These are phyloP conservation scores for Bonia amplexicaulis DNA, from an alignment of 176 grass and related monocot species.

Conservation along the genomic window DNA sequence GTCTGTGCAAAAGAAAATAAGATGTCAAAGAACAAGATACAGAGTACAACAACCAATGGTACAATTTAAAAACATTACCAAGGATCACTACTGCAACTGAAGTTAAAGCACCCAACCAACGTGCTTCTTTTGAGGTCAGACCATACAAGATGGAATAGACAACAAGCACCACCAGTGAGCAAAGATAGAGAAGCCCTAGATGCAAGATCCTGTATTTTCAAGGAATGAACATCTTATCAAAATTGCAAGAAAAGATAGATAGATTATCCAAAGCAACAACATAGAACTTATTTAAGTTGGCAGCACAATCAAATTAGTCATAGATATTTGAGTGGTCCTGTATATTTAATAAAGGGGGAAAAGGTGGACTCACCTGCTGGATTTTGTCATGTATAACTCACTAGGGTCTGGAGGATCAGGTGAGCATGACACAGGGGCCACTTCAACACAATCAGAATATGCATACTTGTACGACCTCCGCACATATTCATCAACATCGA, in stretches of 20 bases:
- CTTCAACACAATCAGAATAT: slow-evolving; percentile 99
- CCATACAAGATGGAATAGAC: slow-evolving; percentile 85
- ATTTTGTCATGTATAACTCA: slow-evolving; percentile 93
- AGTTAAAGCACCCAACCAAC: slow-evolving; percentile 84
- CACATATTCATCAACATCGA: slow-evolving; percentile 99
- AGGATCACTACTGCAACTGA: slow-evolving; percentile 90
- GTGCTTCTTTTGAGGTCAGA: slow-evolving; percentile 90
- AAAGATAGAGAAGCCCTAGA: slow-evolving; percentile 85
- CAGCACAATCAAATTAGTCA: background rate
- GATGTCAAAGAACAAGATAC: slow-evolving; percentile 23
- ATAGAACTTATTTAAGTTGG: slow-evolving; percentile 6
- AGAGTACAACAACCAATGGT: background rate
- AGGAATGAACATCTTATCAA: slow-evolving; percentile 23
- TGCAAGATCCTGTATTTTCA: slow-evolving; percentile 60
- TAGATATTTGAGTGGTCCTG: background rate
- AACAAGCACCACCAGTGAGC: slow-evolving; percentile 73
- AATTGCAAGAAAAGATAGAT: slow-evolving; percentile 27
- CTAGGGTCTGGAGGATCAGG: slow-evolving; percentile 93
- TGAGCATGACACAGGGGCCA: slow-evolving; percentile 79
- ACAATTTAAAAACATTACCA: slow-evolving; percentile 57
- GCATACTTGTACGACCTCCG: slow-evolving; percentile 88
- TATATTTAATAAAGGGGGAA: slow-evolving; percentile 3
- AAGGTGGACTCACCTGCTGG: slow-evolving; percentile 61
- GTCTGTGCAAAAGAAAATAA: slow-evolving; percentile 57
- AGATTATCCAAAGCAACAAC: slow-evolving; percentile 23